Conservation (phyloP, 2,329 filamentous ascomycete species). For the Pseudocercospora fijiensis region DNA sequence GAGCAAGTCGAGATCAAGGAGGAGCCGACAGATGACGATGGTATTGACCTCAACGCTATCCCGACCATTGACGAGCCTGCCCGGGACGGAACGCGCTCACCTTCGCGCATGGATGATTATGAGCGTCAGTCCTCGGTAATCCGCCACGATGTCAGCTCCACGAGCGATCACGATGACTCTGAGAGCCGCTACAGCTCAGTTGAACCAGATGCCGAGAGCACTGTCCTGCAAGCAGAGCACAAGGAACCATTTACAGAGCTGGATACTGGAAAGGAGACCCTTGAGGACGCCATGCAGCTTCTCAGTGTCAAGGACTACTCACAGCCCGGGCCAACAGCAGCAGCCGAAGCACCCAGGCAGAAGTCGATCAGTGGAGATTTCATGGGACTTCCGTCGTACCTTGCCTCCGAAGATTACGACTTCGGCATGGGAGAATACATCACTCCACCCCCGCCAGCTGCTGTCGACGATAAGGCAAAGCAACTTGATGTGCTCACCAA, state of each 20-base stretch:
- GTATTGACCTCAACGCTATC: slow-evolving; percentile 65
- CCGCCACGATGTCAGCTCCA: slow-evolving; percentile 48
- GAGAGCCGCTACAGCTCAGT: slow-evolving; percentile 55
- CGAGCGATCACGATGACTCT: slow-evolving; percentile 51
- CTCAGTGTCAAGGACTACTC: slow-evolving; percentile 39
- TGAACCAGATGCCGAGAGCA: slow-evolving; percentile 39
- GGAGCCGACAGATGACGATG: slow-evolving; percentile 57
- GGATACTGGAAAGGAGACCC: slow-evolving; percentile 35
- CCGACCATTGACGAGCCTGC: slow-evolving; percentile 43
- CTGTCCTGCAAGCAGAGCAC: slow-evolving; percentile 27
- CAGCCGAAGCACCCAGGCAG: slow-evolving; percentile 6
- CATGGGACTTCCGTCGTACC: slow-evolving; percentile 38
- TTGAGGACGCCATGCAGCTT: slow-evolving; percentile 39
- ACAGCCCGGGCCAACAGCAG: slow-evolving; percentile 26
- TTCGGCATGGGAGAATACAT: slow-evolving; percentile 58
- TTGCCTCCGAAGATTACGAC: slow-evolving; percentile 53
- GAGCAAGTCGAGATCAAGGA: slow-evolving; percentile 71
- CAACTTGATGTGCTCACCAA: slow-evolving; percentile 26
- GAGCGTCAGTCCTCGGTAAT: slow-evolving; percentile 55
- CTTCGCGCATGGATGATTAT: slow-evolving; percentile 47
- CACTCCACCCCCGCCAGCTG: slow-evolving; percentile 45
- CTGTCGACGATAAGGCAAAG: slow-evolving; percentile 24
- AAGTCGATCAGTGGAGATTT: slow-evolving; percentile 29
- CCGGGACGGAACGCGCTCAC: slow-evolving; percentile 56
- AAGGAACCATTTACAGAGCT: slow-evolving; percentile 8